Evolutionary conservation across 495 filamentous ascomycete genomes (phyloP), one percentile per base, ranked within the genome.

Genomic region (Pyronema domesticum): DNA sequence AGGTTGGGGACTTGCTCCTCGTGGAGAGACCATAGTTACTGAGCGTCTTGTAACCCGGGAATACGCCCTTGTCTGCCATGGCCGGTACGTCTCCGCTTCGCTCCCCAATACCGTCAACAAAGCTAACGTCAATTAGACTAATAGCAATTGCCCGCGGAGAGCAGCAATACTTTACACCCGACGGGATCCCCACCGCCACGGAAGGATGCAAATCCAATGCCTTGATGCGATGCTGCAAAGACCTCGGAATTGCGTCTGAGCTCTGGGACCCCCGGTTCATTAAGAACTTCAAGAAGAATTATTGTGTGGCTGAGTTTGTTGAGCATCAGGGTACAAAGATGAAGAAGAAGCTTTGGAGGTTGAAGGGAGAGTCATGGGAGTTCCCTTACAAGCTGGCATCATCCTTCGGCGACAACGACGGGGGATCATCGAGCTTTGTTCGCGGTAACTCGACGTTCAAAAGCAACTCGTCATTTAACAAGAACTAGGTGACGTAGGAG

Each of bases 201-300:
- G 91, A 98, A 68, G 91, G 91, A 15, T 94, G 87, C 72, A 93
- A 94, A 67, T 95, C 87, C 14, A 98, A 96, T 67, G 91, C 91
- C 15, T 74, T 98, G 53, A 86, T 95, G 74, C 83, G 91, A 19
- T 95, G 87, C 72, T 96, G 93, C 72, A 98, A 98, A 71, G 91
- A 98, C 68, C 75, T 98, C 18, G 91, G 91, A 10, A 82, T 98
- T 53, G 93, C 88, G 3, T 87, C 81, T 60, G 91, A 98, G 68
- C 72, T 98, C 40, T 98, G 91, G 91, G 91, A 98, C 71, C 91
- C 91, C 47, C 74, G 87, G 45, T 98, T 80, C 72, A 91, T 96
- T 55, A 76, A 81, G 60, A 74, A 70, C 55, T 89, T 75, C 65
- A 81, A 79, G 55, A 73, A 74, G 62, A 60, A 66, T 56, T 63